These are phyloP conservation scores for Coniella lustricola DNA, from an alignment of 2,329 filamentous ascomycete genomes.

Conservation along the genomic window DNA sequence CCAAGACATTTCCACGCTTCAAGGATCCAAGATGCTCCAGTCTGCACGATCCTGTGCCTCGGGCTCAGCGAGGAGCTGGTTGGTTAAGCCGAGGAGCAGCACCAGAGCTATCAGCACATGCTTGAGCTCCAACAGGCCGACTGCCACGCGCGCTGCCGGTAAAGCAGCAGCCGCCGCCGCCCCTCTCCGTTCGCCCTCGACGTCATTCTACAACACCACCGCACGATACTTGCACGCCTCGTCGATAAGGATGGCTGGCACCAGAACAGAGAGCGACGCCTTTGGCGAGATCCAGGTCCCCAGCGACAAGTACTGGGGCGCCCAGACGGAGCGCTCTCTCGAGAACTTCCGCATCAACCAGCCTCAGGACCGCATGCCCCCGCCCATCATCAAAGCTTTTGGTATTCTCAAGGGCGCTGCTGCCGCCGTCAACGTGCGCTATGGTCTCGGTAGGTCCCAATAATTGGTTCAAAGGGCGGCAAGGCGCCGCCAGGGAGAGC, in stretches of 20 bases:
- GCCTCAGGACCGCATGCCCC: slow-evolving; percentile 96
- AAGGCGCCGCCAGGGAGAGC: not conserved
- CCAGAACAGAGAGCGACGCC: slow-evolving; percentile 88
- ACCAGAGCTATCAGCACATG: slow-evolving; percentile 15
- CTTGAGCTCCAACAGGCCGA: slow-evolving; percentile 4
- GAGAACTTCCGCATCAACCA: slow-evolving; percentile 99
- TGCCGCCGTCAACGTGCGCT: slow-evolving; percentile 91
- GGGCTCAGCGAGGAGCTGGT: slow-evolving; percentile 9
- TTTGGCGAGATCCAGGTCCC: slow-evolving; percentile 95
- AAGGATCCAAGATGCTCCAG: slow-evolving; percentile 9
- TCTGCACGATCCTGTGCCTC: slow-evolving; percentile 13
- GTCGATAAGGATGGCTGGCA: slow-evolving; percentile 44
- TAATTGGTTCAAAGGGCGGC: not conserved
- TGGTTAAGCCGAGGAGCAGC: slow-evolving; percentile 15
- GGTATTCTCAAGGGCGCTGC: slow-evolving; percentile 96
- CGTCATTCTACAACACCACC: slow-evolving; percentile 16
- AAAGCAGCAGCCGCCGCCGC: not conserved
- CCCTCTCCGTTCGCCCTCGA: not conserved
- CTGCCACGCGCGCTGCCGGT: not conserved
- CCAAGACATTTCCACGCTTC: not conserved
- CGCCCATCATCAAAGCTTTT: slow-evolving; percentile 85
- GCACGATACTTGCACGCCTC: slow-evolving; percentile 37
- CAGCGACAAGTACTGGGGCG: slow-evolving; percentile 95
- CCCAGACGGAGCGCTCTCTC: slow-evolving; percentile 91
- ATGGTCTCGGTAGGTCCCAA: slow-evolving; percentile 64